Evolutionary conservation across 345 rosid genomes (phyloP).

Genomic region (Citrus inodora): DNA sequence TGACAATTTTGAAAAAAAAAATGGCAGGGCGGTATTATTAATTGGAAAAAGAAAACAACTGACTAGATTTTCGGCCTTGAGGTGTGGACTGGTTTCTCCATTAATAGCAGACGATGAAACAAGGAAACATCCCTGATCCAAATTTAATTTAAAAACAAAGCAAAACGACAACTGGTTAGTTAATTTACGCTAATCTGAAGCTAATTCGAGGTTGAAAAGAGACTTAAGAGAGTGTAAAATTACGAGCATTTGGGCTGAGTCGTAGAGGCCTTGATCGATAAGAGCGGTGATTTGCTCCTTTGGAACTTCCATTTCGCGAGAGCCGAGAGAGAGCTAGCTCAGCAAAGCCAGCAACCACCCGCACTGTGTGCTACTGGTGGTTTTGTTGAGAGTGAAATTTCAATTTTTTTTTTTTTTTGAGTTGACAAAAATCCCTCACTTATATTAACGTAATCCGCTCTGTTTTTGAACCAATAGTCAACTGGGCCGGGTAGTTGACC

Average conservation of each 20-base stretch:
- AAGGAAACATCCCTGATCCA: slow-evolving; percentile 69
- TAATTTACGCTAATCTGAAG: not conserved
- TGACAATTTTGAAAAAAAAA: not conserved
- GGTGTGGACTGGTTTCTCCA: slow-evolving; percentile 72
- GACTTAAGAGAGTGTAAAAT: not conserved
- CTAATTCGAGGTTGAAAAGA: slow-evolving; percentile 8
- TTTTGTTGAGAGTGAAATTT: not conserved
- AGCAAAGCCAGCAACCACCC: too few species aligned
- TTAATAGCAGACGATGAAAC: slow-evolving; percentile 74
- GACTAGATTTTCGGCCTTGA: slow-evolving; percentile 90
- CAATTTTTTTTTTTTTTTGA: not conserved
- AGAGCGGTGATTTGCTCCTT: slow-evolving; percentile 74
- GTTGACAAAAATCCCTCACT: too few species aligned
- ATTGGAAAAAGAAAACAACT: not conserved
- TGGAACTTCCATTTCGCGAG: slow-evolving; percentile 65
- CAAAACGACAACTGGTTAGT: not conserved
- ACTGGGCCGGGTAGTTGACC: not conserved
- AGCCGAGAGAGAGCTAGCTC: too few species aligned
- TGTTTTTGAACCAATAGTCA: not conserved
- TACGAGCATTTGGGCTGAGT: slow-evolving; percentile 89
- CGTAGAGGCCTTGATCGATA: slow-evolving; percentile 71
- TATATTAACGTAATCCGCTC: not conserved
- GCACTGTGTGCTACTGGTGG: not conserved
- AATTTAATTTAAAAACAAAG: not conserved
- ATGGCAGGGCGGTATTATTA: too few species aligned